Evolutionary conservation across 2,329 filamentous ascomycete species (phyloP), one percentile per base, ranked within the genome.

Genomic region (Fusarium subtropicale): DNA sequence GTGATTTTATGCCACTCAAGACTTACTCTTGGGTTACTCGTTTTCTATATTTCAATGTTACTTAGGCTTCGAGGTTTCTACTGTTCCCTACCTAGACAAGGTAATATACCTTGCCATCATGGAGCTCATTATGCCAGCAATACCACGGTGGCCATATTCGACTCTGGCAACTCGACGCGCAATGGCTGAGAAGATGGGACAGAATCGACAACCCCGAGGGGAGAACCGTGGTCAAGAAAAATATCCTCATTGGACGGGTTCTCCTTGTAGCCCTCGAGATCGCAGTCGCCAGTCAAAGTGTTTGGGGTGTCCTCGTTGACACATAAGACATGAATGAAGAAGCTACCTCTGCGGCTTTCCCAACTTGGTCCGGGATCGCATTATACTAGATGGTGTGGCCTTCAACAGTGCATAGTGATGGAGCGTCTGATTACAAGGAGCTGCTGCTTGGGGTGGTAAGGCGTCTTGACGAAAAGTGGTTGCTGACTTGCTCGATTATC

Each of bases 301-400:
- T 63, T 61, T 33, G 47, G 36, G 33, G 44, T 47, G 41, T 74
- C 56, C 28, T 47, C 55, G 54, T 74, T 72, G 36, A 70, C 47
- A 20, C 53, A 74, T 26, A 61, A 66, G 30, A 69, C 62, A 57
- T 74, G 57, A 18, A 59, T 60, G 38, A 71, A 52, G 59, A 72
- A 74, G 56, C 64, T 69, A 28, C 63, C 71, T 33, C 20, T 59
- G 47, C 64, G 64, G 18, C 61, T 60, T 28, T 60, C 64, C 9
- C 60, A 12, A 72, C 63, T 33, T 69, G 39, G 22, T 55, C 16
- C 5, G 67, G 67, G 33, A 75, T 24, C 4, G 56, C 60, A 3
- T 51, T 58, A 30, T 75, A 63, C 63, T 69, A 74, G 16, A 64
- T 60, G 42, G 69, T 61, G 31, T 69, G 65, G 22, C 71, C 64